Percentiles rank a stretch among this genome's conserved stretches.
Evolutionary conservation across 768 basidiomycete species (phyloP).

Genomic region (Rhodotorula babjevae): DNA sequence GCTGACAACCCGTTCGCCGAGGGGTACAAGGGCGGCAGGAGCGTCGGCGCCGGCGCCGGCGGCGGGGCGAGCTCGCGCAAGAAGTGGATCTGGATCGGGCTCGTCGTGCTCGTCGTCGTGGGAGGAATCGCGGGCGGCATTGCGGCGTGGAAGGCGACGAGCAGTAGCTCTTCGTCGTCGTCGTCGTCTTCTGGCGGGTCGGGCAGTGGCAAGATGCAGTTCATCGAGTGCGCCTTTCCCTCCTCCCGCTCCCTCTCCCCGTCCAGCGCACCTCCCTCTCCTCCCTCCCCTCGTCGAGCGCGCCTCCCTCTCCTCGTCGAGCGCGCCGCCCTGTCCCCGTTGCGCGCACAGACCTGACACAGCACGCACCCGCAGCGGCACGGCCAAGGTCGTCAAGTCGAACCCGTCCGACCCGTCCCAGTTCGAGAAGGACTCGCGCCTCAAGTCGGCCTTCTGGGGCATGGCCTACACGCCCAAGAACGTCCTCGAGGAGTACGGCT

Average conservation of each 20-base stretch:
- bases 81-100: conserved; percentile 1
- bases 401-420: conserved; percentile 34
- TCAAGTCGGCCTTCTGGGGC: conserved; percentile 26
- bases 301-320: too few species aligned
- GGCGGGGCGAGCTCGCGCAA: neutral
- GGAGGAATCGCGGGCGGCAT: conserved; percentile 18
- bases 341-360: too few species aligned
- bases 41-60: too few species aligned
- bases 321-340: too few species aligned
- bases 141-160: conserved; percentile 15
- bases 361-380: neutral
- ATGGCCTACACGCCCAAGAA: conserved; percentile 32
- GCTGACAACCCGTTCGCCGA: conserved; percentile 26
- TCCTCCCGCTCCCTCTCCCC: too few species aligned
- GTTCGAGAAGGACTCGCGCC: conserved; percentile 23
- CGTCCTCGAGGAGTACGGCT: conserved; percentile 23
- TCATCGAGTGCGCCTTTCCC: neutral
- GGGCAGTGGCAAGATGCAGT: conserved; percentile 24
- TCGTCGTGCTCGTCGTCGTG: neutral
- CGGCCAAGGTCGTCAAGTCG: conserved; percentile 27
- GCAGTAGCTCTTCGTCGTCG: neutral
- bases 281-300: too few species aligned
- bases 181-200: neutral
- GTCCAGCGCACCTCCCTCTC: too few species aligned
- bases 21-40: conserved; percentile 1